These are phyloP conservation scores for Trichoderma hamatum DNA, from an alignment of 2,329 filamentous ascomycete genomes.

Conservation along the genomic window DNA sequence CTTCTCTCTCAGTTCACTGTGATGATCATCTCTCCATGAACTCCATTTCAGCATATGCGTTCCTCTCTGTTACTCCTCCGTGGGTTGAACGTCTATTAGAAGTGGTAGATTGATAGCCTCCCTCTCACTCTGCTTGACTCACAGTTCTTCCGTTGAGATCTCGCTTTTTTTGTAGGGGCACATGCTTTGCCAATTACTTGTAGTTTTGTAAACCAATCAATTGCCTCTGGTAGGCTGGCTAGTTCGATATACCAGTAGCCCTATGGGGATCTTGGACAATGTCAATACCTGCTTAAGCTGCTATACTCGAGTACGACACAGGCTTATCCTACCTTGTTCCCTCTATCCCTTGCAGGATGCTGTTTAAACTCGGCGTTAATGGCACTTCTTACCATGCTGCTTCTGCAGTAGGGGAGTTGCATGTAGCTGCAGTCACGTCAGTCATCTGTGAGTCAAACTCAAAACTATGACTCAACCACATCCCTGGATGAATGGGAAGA, in stretches of 20 bases:
- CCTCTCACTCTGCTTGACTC: slow-evolving; percentile 57
- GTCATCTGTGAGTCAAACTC: neutral
- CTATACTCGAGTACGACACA: neutral
- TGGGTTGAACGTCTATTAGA: slow-evolving; percentile 59
- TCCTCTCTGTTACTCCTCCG: slow-evolving; percentile 50
- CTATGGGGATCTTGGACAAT: neutral
- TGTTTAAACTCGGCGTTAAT: neutral
- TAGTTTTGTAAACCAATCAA: neutral
- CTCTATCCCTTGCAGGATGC: neutral
- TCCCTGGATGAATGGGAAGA: neutral
- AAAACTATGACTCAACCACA: neutral
- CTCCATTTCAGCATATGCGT: slow-evolving; percentile 60
- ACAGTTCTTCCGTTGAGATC: slow-evolving; percentile 46
- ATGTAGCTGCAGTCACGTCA: neutral
- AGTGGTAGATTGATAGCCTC: slow-evolving; percentile 54
- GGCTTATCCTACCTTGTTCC: neutral
- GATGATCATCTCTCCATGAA: neutral
- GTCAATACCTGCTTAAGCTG: neutral
- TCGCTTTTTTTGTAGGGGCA: slow-evolving; percentile 54
- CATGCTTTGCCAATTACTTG: slow-evolving; percentile 33
- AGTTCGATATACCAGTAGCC: neutral
- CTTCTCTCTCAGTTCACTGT: neutral
- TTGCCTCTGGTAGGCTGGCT: neutral
- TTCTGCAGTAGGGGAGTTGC: neutral
- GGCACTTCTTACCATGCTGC: neutral